Evolutionary conservation across 768 basidiomycete genomes (phyloP).

Genomic region (Hericium erinaceus): DNA sequence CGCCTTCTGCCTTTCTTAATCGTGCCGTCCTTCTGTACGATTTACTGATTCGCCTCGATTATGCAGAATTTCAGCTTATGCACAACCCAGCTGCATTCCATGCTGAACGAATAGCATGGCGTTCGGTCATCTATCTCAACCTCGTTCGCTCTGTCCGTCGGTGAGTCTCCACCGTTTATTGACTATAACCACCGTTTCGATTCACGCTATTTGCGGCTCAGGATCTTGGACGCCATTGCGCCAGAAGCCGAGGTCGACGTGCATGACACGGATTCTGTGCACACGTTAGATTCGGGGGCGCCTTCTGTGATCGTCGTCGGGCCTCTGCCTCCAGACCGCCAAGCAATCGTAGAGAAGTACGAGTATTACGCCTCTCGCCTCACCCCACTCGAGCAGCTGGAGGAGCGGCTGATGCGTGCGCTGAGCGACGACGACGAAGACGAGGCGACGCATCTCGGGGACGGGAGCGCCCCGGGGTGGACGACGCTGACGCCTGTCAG

Average conservation of each 20-base stretch:
- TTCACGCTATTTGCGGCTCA: constrained; percentile 17
- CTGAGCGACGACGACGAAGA: constrained; percentile 64
- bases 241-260: constrained; percentile 51
- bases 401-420: constrained; percentile 56
- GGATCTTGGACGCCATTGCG: constrained; percentile 68
- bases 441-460: constrained; percentile 49
- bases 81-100: constrained; percentile 71
- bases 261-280: constrained; percentile 26
- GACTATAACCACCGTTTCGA: not conserved
- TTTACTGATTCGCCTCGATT: not conserved
- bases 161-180: constrained; percentile 26
- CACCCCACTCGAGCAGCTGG: constrained; percentile 61
- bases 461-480: constrained; percentile 28
- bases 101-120: constrained; percentile 77
- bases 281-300: constrained; percentile 26
- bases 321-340: constrained; percentile 39
- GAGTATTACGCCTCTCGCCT: constrained; percentile 53
- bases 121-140: constrained; percentile 83
- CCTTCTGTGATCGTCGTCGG: constrained; percentile 38
- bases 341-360: constrained; percentile 24
- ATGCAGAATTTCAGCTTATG: constrained; percentile 72
- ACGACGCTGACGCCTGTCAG: constrained; percentile 1
- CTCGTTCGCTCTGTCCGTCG: constrained; percentile 74
- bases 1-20: not conserved
- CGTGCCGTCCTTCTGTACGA: not conserved